These are phyloP conservation scores for Fraxinus xanthoxyloides DNA, from an alignment of 305 asterid genomes.

Conservation along the genomic window DNA sequence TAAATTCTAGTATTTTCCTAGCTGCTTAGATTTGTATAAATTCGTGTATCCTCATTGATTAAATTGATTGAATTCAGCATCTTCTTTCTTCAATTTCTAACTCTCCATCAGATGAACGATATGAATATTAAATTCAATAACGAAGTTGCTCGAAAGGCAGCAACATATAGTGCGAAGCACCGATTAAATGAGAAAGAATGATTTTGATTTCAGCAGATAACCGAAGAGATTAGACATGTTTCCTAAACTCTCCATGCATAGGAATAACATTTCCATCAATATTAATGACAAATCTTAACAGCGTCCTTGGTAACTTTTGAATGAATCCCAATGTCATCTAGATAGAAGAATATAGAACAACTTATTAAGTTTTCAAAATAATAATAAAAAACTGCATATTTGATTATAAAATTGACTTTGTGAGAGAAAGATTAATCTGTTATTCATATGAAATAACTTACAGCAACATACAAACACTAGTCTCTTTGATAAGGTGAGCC, in stretches of 20 bases:
- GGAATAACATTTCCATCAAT: neutral
- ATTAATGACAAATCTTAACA: conserved; percentile 40
- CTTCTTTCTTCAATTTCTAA: no score
- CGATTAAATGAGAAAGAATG: conserved; percentile 8
- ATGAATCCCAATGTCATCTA: conserved; percentile 95
- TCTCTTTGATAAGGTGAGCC: no score
- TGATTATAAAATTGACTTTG: conserved; percentile 1
- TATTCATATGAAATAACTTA: conserved; percentile 10
- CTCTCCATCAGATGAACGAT: no score
- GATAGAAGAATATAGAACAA: conserved; percentile 23
- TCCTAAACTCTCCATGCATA: neutral
- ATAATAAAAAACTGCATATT: neutral
- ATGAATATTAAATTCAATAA: no score
- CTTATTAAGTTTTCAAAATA: conserved; percentile 10
- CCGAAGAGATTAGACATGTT: neutral
- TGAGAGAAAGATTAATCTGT: neutral
- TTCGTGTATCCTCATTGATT: no score
- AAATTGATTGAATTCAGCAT: no score
- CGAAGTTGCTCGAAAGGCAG: conserved; percentile 95
- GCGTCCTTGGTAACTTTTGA: conserved; percentile 87
- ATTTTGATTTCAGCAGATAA: conserved; percentile 15
- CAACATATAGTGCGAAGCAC: conserved; percentile 53
- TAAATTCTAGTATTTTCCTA: no score
- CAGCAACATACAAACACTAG: neutral
- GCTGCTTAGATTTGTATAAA: no score